Evolutionary conservation across 2,329 filamentous ascomycete species (phyloP), one percentile per base, ranked within the genome.

Genomic region (Cladosporium cucumerinum): DNA sequence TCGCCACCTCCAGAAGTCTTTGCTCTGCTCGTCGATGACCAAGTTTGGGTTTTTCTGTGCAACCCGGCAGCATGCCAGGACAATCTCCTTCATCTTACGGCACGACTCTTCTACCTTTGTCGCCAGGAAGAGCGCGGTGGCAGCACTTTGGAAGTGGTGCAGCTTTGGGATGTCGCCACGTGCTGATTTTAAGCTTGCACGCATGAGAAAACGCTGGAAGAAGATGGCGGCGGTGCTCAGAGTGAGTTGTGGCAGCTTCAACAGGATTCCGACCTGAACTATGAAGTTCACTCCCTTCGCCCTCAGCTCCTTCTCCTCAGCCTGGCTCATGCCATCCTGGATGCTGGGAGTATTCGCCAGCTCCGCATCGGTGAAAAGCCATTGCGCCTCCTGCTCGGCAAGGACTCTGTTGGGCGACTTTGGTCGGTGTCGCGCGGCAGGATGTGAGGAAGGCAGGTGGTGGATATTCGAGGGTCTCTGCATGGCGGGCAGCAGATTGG

Each of bases 101-200:
- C 93, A 96, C 75, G 96, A 97, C 76, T 99, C 95, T 75, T 99
- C 94, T 23, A 96, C 94, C 77, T 99, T 99, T 71, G 96, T 97
- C 10, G 95, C 94, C 11, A 99, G 85, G 72, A 98, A 99, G 2
- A 99, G 84, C 1, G 93, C 87, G 0, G 93, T 97, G 0, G 93
- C 95, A 12, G 93, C 95, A 66, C 96, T 91, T 75, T 83, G 68
- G 52, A 97, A 98, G 72, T 97, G 93, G 76, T 97, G 94, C 57
- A 96, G 86, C 16, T 92, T 92, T 54, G 81, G 82, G 61, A 82
- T 82, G 63, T 80, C 80, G 67, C 84, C 85, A 68, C 87, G 90
- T 72, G 89, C 86, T 71, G 89, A 85, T 57, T 90, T 88, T 85
- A 96, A 89, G 74, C 88, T 94, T 74, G 85, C 88, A 68, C 93